Evolutionary conservation across 148 eudicot genomes (phyloP).

Genomic region (Rhododendron kiyosumense): DNA sequence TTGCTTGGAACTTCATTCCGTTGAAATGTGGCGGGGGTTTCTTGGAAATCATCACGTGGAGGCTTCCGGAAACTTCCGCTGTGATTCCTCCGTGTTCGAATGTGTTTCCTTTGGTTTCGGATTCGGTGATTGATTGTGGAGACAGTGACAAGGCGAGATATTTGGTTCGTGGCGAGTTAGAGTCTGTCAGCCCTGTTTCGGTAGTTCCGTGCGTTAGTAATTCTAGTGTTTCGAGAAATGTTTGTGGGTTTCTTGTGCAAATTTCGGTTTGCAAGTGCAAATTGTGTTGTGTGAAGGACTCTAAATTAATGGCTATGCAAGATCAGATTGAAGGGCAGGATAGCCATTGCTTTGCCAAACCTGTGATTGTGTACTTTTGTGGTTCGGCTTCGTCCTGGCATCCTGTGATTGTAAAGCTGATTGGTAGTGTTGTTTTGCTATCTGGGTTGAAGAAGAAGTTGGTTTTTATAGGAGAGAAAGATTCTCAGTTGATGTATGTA

Average conservation of each 20-base stretch:
- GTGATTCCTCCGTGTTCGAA: conserved; percentile 1
- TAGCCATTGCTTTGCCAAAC: conserved; percentile 31
- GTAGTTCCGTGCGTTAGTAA: conserved; percentile 37
- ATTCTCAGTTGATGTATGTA: conserved; percentile 61
- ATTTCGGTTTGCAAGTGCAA: conserved; percentile 52
- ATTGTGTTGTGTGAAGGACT: conserved; percentile 30
- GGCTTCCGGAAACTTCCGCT: conserved; percentile 8
- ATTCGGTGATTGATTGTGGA: conserved; percentile 7
- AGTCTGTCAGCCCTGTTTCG: conserved; percentile 64
- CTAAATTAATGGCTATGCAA: neutral
- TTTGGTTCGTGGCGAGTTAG: conserved; percentile 39
- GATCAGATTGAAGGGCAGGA: neutral
- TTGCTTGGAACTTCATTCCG: conserved; percentile 83
- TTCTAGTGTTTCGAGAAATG: conserved; percentile 13
- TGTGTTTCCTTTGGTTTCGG: conserved; percentile 28
- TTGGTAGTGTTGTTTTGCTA: conserved; percentile 39
- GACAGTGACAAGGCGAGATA: conserved; percentile 26
- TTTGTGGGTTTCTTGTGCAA: conserved; percentile 55
- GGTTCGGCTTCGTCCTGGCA: conserved; percentile 58
- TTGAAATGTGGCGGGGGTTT: conserved; percentile 44
- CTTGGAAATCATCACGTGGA: conserved; percentile 70
- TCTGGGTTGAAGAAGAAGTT: conserved; percentile 65
- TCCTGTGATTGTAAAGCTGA: conserved; percentile 45
- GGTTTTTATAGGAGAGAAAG: conserved; percentile 53
- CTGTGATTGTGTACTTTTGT: conserved; percentile 50